A percentile compares a stretch with the other conserved stretches of the same genome.
Evolutionary conservation across 2,329 filamentous ascomycete genomes (phyloP).

Genomic region (Trichoderma sp.): DNA sequence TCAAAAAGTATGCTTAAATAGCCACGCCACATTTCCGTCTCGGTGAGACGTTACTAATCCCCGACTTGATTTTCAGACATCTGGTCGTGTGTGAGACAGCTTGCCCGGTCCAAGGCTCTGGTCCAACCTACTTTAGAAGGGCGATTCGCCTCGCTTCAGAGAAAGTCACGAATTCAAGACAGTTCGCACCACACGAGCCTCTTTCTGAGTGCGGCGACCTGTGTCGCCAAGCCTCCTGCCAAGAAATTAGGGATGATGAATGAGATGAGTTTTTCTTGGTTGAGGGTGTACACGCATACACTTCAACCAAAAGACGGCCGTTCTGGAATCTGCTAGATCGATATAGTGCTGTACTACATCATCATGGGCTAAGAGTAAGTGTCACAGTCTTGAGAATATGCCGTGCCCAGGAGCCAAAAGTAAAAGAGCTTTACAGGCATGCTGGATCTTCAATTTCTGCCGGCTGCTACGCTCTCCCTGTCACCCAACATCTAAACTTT

Average conservation of each 20-base stretch:
- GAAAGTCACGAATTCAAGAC: conserved; percentile 18
- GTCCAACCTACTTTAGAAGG: neutral
- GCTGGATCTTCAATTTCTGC: neutral
- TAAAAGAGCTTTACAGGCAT: neutral
- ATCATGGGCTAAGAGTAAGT: neutral
- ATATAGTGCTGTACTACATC: neutral
- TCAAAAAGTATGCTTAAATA: conserved; percentile 27
- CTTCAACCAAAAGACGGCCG: neutral
- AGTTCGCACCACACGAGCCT: neutral
- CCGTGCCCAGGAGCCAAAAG: neutral
- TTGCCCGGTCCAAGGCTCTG: neutral
- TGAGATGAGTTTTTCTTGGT: neutral
- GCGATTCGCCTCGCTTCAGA: neutral
- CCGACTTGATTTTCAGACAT: neutral
- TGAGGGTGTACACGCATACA: neutral
- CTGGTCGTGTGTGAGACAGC: neutral
- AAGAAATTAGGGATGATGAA: conserved; percentile 21
- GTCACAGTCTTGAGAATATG: conserved; percentile 2
- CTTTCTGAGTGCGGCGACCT: neutral
- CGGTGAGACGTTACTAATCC: neutral
- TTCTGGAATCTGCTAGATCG: conserved; percentile 18
- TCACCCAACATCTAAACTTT: neutral
- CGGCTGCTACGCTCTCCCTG: too few relatives aligned
- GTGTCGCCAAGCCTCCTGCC: conserved; percentile 19
- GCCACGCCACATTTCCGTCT: conserved; percentile 7